Conservation (phyloP, 2,329 filamentous ascomycete species). For the Fusarium tuaranense region DNA sequence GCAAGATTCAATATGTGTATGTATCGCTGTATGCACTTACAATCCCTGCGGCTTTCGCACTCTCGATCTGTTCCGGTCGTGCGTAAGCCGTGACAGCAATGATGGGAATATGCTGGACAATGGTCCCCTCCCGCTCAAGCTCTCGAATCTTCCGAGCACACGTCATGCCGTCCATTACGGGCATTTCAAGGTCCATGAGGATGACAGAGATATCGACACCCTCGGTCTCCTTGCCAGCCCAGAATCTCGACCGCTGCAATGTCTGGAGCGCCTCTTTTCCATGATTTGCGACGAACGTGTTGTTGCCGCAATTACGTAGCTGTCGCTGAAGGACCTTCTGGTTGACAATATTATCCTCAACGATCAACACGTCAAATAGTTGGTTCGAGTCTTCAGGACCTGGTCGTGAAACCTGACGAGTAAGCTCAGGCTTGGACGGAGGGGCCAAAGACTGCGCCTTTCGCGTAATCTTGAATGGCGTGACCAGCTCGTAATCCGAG, state of each 20-base stretch:
- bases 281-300: slow-evolving; percentile 73
- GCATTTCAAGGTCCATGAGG: slow-evolving; percentile 87
- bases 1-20: not conserved
- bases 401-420: slow-evolving; percentile 27
- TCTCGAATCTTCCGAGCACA: slow-evolving; percentile 77
- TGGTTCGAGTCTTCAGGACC: slow-evolving; percentile 41
- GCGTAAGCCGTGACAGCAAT: slow-evolving; percentile 89
- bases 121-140: slow-evolving; percentile 71
- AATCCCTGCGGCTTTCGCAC: slow-evolving; percentile 79
- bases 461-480: slow-evolving; percentile 51
- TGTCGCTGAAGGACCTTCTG: slow-evolving; percentile 73
- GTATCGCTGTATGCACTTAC: slow-evolving; percentile 57
- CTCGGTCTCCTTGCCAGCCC: slow-evolving; percentile 60
- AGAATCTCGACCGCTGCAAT: slow-evolving; percentile 67
- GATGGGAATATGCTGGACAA: slow-evolving; percentile 77
- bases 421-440: slow-evolving; percentile 30
- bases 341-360: slow-evolving; percentile 77
- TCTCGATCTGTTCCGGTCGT: slow-evolving; percentile 77
- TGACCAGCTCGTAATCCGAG: slow-evolving; percentile 52
- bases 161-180: slow-evolving; percentile 83
- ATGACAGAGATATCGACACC: slow-evolving; percentile 73
- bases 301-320: slow-evolving; percentile 70
- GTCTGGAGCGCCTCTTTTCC: slow-evolving; percentile 72
- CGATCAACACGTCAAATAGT: slow-evolving; percentile 69
- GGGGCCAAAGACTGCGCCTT: slow-evolving; percentile 41